These are phyloP conservation scores for Ciborinia camelliae DNA, from an alignment of 2,329 filamentous ascomycete species.

Conservation along the genomic window DNA sequence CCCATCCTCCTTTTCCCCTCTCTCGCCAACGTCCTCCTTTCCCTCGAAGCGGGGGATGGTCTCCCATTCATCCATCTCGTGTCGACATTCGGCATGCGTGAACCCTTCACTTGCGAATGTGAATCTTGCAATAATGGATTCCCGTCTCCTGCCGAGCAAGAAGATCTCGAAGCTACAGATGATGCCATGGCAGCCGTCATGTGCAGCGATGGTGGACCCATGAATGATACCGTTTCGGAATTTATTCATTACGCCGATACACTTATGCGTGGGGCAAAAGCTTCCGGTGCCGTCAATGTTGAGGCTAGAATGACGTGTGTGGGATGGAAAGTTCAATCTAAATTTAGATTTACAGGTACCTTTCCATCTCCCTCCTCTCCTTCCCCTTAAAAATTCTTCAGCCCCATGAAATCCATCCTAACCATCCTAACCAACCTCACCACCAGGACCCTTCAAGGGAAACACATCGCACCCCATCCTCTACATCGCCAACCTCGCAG, in stretches of 20 bases:
- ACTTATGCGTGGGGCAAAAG: slow-evolving; percentile 39
- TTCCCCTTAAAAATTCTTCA: neutral
- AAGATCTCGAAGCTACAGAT: slow-evolving; percentile 24
- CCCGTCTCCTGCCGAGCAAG: slow-evolving; percentile 14
- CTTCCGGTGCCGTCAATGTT: slow-evolving; percentile 45
- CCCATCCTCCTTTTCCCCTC: slow-evolving; percentile 34
- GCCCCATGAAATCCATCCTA: too few relatives aligned
- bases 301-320: slow-evolving; percentile 39
- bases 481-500: slow-evolving; percentile 40
- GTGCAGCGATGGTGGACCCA: slow-evolving; percentile 32
- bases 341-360: slow-evolving; percentile 32
- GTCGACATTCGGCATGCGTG: slow-evolving; percentile 19
- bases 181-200: slow-evolving; percentile 33
- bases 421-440: neutral
- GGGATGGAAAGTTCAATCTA: slow-evolving; percentile 37
- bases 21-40: slow-evolving; percentile 30
- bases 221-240: slow-evolving; percentile 28
- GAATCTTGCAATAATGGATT: neutral
- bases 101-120: slow-evolving; percentile 20
- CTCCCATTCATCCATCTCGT: slow-evolving; percentile 38
- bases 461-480: slow-evolving; percentile 40
- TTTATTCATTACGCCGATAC: slow-evolving; percentile 30
- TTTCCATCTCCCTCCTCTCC: neutral
- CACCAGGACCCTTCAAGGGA: slow-evolving; percentile 36
- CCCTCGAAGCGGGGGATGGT: slow-evolving; percentile 42